phyloP scores from a whole-genome alignment of 768 basidiomycete species.

The Chalciporus piperatus region DNA sequence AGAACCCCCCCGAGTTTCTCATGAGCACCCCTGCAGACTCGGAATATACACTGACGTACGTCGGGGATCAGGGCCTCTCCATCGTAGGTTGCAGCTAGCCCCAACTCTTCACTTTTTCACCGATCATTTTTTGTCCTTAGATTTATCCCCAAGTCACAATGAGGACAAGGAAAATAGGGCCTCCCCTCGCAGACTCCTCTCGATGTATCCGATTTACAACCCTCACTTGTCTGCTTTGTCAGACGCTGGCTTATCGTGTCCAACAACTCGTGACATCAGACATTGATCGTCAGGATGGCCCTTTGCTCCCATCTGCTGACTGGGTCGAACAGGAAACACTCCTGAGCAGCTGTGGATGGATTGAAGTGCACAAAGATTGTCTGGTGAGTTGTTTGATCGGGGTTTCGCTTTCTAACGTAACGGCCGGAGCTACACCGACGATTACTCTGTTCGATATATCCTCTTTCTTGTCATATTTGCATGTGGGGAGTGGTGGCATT shows the following conservation, averaged over 20 bases:
- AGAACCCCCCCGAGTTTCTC: conserved; percentile 37
- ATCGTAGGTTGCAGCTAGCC: conserved; percentile 47
- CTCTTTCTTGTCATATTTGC: conserved; percentile 2
- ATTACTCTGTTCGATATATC: background rate
- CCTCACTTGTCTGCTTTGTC: conserved; percentile 69
- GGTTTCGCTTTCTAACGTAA: background rate
- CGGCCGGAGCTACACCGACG: background rate
- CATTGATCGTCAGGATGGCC: conserved; percentile 58
- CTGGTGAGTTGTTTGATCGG: conserved; percentile 50
- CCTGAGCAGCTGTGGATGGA: conserved; percentile 67
- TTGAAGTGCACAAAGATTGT: conserved; percentile 64
- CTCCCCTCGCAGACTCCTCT: conserved; percentile 41
- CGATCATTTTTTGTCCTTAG: conserved; percentile 35
- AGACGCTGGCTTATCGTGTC: conserved; percentile 65
- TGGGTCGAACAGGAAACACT: conserved; percentile 75
- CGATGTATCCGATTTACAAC: conserved; percentile 59
- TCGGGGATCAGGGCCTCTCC: conserved; percentile 63
- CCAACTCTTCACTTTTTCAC: background rate
- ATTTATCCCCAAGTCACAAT: conserved; percentile 68
- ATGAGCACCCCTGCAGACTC: conserved; percentile 21
- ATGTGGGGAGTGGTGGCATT: background rate
- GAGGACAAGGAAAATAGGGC: conserved; percentile 51
- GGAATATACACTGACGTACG: conserved; percentile 54
- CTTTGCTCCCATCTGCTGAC: conserved; percentile 66
- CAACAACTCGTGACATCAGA: conserved; percentile 56